phyloP scores from a whole-genome alignment of 768 basidiomycete species.

The Cantharellus cinnabarinus region DNA sequence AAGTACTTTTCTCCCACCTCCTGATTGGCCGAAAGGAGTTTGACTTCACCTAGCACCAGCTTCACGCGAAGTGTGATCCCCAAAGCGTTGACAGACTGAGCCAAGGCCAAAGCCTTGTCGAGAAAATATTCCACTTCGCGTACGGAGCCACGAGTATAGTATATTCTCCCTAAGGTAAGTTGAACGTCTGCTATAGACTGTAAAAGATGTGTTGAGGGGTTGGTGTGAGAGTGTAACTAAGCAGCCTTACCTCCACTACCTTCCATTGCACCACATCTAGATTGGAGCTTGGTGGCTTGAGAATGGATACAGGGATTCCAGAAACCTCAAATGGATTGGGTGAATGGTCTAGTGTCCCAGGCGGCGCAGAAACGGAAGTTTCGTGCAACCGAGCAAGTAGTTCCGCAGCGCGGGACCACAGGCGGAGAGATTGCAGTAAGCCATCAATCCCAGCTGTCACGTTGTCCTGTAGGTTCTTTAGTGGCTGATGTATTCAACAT shows the following conservation, averaged over 20 bases:
- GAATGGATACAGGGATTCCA: neutral
- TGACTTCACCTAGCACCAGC: conserved; percentile 46
- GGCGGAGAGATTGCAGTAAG: conserved; percentile 46
- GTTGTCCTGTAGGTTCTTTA: conserved; percentile 31
- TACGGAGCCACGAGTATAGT: conserved; percentile 55
- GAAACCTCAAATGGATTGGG: conserved; percentile 34
- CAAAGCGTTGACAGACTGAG: conserved; percentile 44
- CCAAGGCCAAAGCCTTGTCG: conserved; percentile 54
- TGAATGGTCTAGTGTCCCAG: neutral
- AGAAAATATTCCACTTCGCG: conserved; percentile 74
- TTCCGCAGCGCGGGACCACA: conserved; percentile 67
- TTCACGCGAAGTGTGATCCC: conserved; percentile 44
- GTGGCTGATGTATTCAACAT: conserved; percentile 5
- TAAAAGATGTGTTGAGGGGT: neutral
- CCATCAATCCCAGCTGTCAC: conserved; percentile 32
- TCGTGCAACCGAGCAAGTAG: conserved; percentile 25
- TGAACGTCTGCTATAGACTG: conserved; percentile 41
- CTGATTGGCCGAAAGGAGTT: conserved; percentile 35
- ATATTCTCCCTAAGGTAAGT: conserved; percentile 42
- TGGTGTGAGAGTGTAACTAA: too few relatives aligned
- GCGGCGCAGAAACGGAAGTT: conserved; percentile 2
- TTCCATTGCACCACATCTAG: conserved; percentile 50
- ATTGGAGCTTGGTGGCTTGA: conserved; percentile 19
- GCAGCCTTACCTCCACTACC: conserved; percentile 28
- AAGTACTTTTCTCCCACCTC: neutral